Percentiles rank a stretch among this genome's conserved stretches.
These are phyloP conservation scores for Hypoxylon cercidicola DNA, from an alignment of 495 filamentous ascomycete species.

Conservation along the genomic window DNA sequence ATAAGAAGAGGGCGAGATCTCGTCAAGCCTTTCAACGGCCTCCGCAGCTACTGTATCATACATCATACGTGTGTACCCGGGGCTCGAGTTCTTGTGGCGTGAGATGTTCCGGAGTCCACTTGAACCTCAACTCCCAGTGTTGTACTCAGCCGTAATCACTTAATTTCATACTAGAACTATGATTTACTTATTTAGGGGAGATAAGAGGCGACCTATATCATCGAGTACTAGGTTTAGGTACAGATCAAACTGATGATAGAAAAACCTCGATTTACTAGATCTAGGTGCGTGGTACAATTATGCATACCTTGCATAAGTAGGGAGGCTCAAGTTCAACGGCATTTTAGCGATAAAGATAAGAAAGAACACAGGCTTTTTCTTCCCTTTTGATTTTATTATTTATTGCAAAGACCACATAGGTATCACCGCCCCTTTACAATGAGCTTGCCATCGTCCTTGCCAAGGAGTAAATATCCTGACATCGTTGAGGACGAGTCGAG, in stretches of 20 bases:
- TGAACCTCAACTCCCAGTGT: slow-evolving; percentile 75
- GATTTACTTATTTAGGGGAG: neutral
- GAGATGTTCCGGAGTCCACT: slow-evolving; percentile 73
- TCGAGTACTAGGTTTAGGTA: no score
- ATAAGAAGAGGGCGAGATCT: slow-evolving; percentile 56
- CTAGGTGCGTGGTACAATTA: no score
- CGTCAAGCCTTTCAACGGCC: slow-evolving; percentile 68
- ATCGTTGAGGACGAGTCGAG: slow-evolving; percentile 8
- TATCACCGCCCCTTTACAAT: no score
- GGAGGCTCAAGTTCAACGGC: no score
- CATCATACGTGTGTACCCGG: slow-evolving; percentile 73
- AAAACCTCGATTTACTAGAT: no score
- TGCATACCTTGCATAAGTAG: no score
- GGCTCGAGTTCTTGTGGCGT: slow-evolving; percentile 69
- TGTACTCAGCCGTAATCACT: slow-evolving; percentile 51
- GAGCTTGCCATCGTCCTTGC: no score
- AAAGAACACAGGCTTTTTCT: no score
- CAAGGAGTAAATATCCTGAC: slow-evolving; percentile 8
- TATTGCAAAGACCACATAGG: no score
- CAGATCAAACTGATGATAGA: no score
- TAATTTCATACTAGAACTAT: slow-evolving; percentile 20
- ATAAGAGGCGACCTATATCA: neutral
- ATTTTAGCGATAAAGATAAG: no score
- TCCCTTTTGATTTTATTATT: no score
- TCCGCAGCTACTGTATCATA: slow-evolving; percentile 72